Base-by-base conservation (phyloP, 352 stramenopile genomes). In the Blastocystis sp. region DNA sequence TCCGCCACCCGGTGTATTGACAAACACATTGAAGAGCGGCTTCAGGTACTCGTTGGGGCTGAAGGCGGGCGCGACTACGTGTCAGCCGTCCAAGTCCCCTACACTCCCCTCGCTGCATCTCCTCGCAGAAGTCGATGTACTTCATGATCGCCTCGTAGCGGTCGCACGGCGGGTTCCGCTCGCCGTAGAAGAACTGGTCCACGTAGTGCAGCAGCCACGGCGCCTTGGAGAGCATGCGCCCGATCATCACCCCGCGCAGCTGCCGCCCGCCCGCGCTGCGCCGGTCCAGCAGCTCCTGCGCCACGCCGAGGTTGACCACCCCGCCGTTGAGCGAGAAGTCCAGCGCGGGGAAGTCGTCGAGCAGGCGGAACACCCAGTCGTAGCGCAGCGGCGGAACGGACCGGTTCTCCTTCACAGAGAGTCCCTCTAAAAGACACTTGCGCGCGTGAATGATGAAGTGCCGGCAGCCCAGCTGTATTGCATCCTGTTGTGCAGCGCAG, bases 371-470 rank as follows among this genome's bases (percentile, higher is more conserved):
- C 11, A 84, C 74, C 74, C 74, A 84, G 17, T 84, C 74, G 19
- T 84, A 84, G 28, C 64, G 59, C 4, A 84, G 62, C 19, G 59
- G 59, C 9, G 74, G 74, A 41, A 84, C 48, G 34, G 21, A 65
- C 7, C 74, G 40, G 38, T 84, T 84, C 38, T 84, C 38, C 28
- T 84, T 84, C 14, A 45, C 43, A 23, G 74, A 52, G 14, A 84
- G 38, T 23, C 74, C 74, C n/a, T 71, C 28, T 28, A 84, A 45
- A 9, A 84, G 34, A 71, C 74, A 84, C 48, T 84, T 84, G 23
- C 74, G 23, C 10, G 74, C 74, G 34, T 84, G 74, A 84, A 84
- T 84, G 52, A 84, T 84, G 19, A 71, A 84, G 28, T 84, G 59
- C 2, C 14, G 62, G 10, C 38, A 40, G 28, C 74, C 74, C 19